Evolutionary conservation across 352 stramenopile genomes (phyloP).

Genomic region (Pythium sukuiense): DNA sequence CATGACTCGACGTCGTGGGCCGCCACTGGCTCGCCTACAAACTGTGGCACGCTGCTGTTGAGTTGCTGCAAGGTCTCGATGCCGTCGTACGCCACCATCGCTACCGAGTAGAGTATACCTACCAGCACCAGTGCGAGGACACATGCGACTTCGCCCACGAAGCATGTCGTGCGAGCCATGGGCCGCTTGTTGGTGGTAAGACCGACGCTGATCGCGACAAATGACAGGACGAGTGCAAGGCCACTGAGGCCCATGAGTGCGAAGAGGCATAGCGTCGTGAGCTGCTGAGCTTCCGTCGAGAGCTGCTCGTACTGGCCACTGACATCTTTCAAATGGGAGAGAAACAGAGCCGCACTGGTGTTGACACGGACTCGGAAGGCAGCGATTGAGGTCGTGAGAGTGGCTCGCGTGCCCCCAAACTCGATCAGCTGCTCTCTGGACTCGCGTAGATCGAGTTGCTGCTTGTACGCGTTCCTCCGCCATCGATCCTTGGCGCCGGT

Average conservation of each 20-base stretch:
- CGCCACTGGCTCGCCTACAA: conserved; percentile 26
- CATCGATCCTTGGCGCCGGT: conserved; percentile 37
- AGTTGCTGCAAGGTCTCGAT: conserved; percentile 44
- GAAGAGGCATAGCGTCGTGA: conserved; percentile 37
- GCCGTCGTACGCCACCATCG: conserved; percentile 50
- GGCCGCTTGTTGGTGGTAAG: conserved; percentile 41
- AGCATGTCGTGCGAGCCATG: conserved; percentile 40
- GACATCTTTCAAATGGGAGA: conserved; percentile 13
- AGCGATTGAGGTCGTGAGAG: conserved; percentile 32
- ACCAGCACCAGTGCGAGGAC: conserved; percentile 43
- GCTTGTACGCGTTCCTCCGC: conserved; percentile 43
- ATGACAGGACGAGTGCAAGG: conserved; percentile 29
- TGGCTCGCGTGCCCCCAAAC: conserved; percentile 30
- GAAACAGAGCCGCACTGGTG: conserved; percentile 28
- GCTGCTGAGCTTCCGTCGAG: conserved; percentile 27
- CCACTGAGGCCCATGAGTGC: conserved; percentile 33
- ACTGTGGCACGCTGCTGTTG: conserved; percentile 32
- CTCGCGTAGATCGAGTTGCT: conserved; percentile 55
- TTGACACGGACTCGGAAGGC: conserved; percentile 37
- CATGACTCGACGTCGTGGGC: conserved; percentile 30
- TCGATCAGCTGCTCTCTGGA: conserved; percentile 41
- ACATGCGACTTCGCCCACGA: conserved; percentile 43
- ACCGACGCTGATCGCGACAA: conserved; percentile 37
- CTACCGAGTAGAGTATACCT: conserved; percentile 50
- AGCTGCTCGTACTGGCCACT: conserved; percentile 30